Evolutionary conservation across 805 yeast species (phyloP), one percentile per base, ranked within the genome.

Genomic region (Metschnikowia arizonensis): DNA sequence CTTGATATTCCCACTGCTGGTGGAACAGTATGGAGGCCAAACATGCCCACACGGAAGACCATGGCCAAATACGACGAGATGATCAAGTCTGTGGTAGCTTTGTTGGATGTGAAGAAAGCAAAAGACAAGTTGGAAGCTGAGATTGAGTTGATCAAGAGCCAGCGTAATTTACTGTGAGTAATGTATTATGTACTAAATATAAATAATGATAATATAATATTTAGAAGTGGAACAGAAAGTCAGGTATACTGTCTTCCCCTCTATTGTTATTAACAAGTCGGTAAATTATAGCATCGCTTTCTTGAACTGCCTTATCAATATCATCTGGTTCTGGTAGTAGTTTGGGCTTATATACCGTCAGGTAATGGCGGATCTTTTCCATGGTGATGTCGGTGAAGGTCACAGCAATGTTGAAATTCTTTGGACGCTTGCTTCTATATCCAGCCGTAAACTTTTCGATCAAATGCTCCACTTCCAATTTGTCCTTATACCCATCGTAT

Each of bases 41-140:
- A 83, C 1, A 83, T 93, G 83, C 91, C 96, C 4, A 86, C 98
- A 0, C 79, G 83, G 29, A 80, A 74, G 42, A 88, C 90, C 1
- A 78, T 88, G 64, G 74, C 82, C 5, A 81, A 79, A 57, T 89
- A 85, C 59, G 97, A 91, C 55, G 80, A 79, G 46, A 65, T 93
- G 42, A 73, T 85, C 40, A 81, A 82, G 51, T 71, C 82, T 0
- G 85, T 88, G 25, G 81, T 81, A 10, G 76, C 83, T 1, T 68
- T 91, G 50, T 70, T 90, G 45, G 98, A 93, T 45, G 72, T 90
- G 12, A 91, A 91, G 66, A 84, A 81, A 61, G 95, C 88, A 46
- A 79, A 81, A 17, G 99, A 93, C 62, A 89, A 88, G 65, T 69
- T 90, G 11, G 90, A 87, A 50, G 82, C 95, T 2, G 98, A 91